Evolutionary conservation across 176 grass and related monocot genomes (phyloP), one percentile per base, ranked within the genome.

Genomic region (Rhynchospora breviuscula): DNA sequence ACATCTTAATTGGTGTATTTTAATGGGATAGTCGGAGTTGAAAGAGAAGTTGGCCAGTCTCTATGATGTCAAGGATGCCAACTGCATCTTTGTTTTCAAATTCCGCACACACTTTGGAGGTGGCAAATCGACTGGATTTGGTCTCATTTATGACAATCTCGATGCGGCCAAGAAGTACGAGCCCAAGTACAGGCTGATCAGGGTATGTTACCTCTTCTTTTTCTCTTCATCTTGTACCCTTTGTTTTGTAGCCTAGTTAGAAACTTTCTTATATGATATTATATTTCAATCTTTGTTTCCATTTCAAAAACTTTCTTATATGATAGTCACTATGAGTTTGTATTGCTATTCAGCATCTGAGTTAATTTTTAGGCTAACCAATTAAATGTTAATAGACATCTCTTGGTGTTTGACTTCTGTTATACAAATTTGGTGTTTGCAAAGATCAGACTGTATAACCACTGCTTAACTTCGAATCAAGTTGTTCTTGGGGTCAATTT

Each of bases 11-110:
- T 82, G 18, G 17, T 53, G 44, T 17, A 57, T 29, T 35, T 22
- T 59, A 69, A 45, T 77, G 7, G 45, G 60, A 78, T 65, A 98
- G 95, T 89, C 85, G 51, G 92, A 98, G 71, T 88, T 98, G 58
- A 94, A 98, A 86, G 92, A 98, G 57, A 84, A 59, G 71, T 83
- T 98, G 79, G 68, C 85, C 0, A 82, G 87, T 69, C 18, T 93
- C 7, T 94, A 93, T 66, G 95, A 94, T 52, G 92, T 94, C 2
- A 94, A 94, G 87, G 90, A 98, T 59, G 49, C 90, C 15, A 94
- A 90, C 90, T 90, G 88, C 81, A 98, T 98, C 75, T 98, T 98
- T 85, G 95, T 98, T 7, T 98, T 98, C 92, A 94, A 98, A 82
- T 98, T 98, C 86, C 90, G 92, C 79, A 98, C 95, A 35, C 92